Base-by-base conservation (phyloP, 495 filamentous ascomycete species). In the Astrothelium macrocarpum region DNA sequence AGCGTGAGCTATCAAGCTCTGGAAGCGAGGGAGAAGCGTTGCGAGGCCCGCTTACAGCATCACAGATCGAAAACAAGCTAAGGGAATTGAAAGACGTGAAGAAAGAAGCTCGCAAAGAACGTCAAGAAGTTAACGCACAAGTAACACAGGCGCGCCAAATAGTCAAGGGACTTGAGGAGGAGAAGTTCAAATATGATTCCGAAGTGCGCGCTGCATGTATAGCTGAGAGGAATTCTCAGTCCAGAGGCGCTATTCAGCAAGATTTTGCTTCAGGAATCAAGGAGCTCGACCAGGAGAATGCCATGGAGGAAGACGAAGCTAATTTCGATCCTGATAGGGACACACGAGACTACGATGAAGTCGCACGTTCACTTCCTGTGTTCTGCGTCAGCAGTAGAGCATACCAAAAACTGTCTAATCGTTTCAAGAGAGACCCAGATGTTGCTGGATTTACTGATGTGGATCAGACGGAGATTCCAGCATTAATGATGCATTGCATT, bases 311-410 rank as follows among this genome's bases (percentile, higher is more conserved):
- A 56, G 78, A 81, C 60, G 74, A 74, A 32, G 75, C 71, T 28
- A 78, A 75, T 34, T 80, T 79, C 62, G 75, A 81, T 60, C 79
- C 78, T 0, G 71, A 74, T 4, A 60, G 71, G 0, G 75, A 78
- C 3, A 45, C 70, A 32, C 72, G 83, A n/a, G 82, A 87, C 64
- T 88, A 88, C 62, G 71, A 78, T 1, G 70, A 82, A 53, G 68
- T 87, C 4, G 83, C 82, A 0, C 70, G 65, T 1, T 71, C 72
- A 0, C 73, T 89, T 2, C 79, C 80, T 0, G 84, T 88, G 2
- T 88, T 87, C 67, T 87, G 85, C 63, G 82, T 86, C 11, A 83
- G 80, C 18, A 79, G 77, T 53, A 72, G 76, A 36, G 83, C 78
- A 0, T 87, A 85, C 65, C 84, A 86, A 67, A 83, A 84, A 58